Base-by-base conservation (phyloP, 2,329 filamentous ascomycete genomes). In the Fusarium sp. region DNA sequence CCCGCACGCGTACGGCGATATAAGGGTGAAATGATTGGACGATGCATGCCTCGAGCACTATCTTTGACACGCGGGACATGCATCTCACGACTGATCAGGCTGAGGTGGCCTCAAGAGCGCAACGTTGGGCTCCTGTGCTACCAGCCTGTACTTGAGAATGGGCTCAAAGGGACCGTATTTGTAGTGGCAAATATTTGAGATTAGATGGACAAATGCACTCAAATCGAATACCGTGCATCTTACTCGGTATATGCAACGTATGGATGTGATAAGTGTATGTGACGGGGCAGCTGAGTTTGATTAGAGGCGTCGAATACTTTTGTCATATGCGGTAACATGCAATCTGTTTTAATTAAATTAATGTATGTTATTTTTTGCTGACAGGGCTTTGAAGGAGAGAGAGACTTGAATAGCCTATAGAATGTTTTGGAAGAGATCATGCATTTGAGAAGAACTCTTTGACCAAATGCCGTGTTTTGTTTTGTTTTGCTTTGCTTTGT, bases 61-160 rank as follows among this genome's bases (percentile, higher is more conserved):
- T 66, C 58, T 51, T 48, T 68, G 67, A 51, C 58, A 71, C 67
- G 58, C 67, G 34, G 46, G 65, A 41, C 39, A 42, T 71, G 67
- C 68, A 64, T 51, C 44, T 67, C 56, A 54, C 54, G 23, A 60
- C 58, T 50, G 46, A 68, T 53, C 67, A 63, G 67, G 54, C 58
- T 64, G 31, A 50, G 67, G 62, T 67, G 67, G 67, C 65, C 64
- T 68, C 65, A 65, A 41, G 48, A 65, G 25, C 61, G 41, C 39
- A 59, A 39, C 46, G 55, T 58, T 65, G 26, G 45, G 34, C 49
- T 55, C 41, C 23, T 43, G 62, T 67, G 57, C 39, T 42, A 43
- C 64, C 43, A 51, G 34, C n/a, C n/a, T 67, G 52, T 50, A 54
- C 58, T 52, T n/a, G n/a, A 52, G 26, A 23, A 18, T n/a, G 12